Evolutionary conservation across 257 asterid species (phyloP), one percentile per base, ranked within the genome.

Genomic region (Fraxinus cuspidata): DNA sequence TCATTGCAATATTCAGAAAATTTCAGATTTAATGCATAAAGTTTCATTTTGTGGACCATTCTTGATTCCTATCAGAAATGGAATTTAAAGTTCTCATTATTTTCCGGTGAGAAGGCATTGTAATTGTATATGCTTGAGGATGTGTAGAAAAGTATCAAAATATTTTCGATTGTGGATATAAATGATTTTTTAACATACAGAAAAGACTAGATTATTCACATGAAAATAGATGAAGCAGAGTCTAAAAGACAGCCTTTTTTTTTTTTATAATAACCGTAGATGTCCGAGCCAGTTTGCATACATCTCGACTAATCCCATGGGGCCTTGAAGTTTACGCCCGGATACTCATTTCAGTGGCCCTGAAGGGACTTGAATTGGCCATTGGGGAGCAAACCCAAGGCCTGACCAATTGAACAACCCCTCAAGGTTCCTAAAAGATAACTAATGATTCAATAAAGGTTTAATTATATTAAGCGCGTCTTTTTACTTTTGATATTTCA

Each of bases 401-500:
- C n/a, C n/a, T n/a, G n/a, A n/a, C n/a, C n/a, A n/a, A n/a, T n/a
- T n/a, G n/a, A n/a, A n/a, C n/a, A n/a, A n/a, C n/a, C n/a, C n/a
- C n/a, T n/a, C n/a, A n/a, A n/a, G n/a, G n/a, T n/a, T n/a, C 34
- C 35, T 63, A 11, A 27, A 63, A 23, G 69, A 3, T n/a, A 3
- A 63, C 69, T 63, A 63, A 9, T 63, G 19, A 63, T 63, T 63
- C 15, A 63, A 63, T 42, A 2, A 42, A 11, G 47, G 15, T 40
- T 40, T 56, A 70, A 0, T 18, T 27, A 9, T 69, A 35, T 76
- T 58, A 35, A 4, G 73, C 32, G 9, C 63, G 74, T 51, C 74
- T 35, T 51, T 53, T 72, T 47, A 11, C 7, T 65, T 38, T 40
- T 70, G 37, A 56, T 79, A 58, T 70, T 81, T 47, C 85, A 93